Evolutionary conservation across 352 stramenopile species (phyloP), one percentile per base, ranked within the genome.

Genomic region (Pythium sp.): DNA sequence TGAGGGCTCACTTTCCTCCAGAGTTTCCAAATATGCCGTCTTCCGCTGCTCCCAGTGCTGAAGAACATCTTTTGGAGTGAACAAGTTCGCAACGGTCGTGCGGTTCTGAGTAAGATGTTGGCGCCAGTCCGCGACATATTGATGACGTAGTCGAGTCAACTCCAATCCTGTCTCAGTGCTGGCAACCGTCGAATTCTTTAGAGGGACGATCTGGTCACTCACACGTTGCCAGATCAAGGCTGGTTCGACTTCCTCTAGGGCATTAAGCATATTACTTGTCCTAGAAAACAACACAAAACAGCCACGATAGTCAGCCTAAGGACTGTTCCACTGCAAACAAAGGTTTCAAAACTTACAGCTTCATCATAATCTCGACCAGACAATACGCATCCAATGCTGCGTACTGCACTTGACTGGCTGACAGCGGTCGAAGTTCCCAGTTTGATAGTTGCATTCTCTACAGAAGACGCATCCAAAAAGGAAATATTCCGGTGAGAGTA

Each of bases 361-460:
- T 74, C 20, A 76, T n/a, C 24, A 73, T 62, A 36, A 91, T 88
- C 65, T 84, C 74, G 18, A 90, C 66, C 8, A 93, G 72, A 34
- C 80, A 89, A 46, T 72, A 79, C 0, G 85, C 85, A 63, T 93
- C 85, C 28, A 93, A 64, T 6, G 85, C 82, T 24, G 85, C 82
- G 36, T 93, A 93, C 0, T 79, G 63, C 11, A 81, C 51, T 71
- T 93, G 85, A 14, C 38, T 58, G 22, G 61, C 32, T 3, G 81
- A 84, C 22, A 93, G 69, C 11, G 85, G 85, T 9, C 85, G 82
- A 2, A 68, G 69, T 47, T 91, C 79, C 80, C 82, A 91, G 51
- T 91, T 88, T 1, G 82, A 91, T 30, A 91, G 73, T 76, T 91
- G 82, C 80, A 91, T 91, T 64, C 73, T 73, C 82, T 58, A 15